Conservation (phyloP, 2,329 filamentous ascomycete genomes). For the Penicillium crustosum region DNA sequence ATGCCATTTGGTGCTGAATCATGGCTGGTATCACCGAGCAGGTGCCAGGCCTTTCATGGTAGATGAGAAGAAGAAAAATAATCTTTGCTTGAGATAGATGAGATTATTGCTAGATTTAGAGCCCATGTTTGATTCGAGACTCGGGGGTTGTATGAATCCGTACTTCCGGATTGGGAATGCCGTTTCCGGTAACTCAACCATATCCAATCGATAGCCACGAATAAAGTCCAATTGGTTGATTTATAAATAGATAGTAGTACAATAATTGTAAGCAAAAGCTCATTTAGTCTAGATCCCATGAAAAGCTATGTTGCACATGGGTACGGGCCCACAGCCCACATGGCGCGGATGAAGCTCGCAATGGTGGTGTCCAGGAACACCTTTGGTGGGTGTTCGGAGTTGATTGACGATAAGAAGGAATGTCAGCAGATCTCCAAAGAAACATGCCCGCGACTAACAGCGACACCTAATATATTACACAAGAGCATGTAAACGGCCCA, state of each 20-base stretch:
- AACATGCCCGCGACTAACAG: background rate
- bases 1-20: background rate
- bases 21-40: background rate
- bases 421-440: background rate
- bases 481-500: background rate
- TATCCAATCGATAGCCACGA: background rate
- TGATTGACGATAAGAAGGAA: no score
- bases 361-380: background rate
- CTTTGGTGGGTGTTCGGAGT: background rate
- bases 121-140: background rate
- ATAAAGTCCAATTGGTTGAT: no score
- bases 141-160: background rate
- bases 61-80: background rate
- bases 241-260: background rate
- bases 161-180: slow-evolving; percentile 8
- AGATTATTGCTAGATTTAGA: background rate
- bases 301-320: background rate
- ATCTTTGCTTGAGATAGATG: background rate
- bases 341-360: background rate
- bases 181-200: background rate
- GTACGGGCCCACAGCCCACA: background rate
- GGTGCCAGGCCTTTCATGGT: background rate
- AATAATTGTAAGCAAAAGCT: background rate
- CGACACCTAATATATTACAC: background rate
- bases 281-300: background rate